These are phyloP conservation scores for Leccinum disarticulatum DNA, from an alignment of 768 basidiomycete genomes.

Conservation along the genomic window DNA sequence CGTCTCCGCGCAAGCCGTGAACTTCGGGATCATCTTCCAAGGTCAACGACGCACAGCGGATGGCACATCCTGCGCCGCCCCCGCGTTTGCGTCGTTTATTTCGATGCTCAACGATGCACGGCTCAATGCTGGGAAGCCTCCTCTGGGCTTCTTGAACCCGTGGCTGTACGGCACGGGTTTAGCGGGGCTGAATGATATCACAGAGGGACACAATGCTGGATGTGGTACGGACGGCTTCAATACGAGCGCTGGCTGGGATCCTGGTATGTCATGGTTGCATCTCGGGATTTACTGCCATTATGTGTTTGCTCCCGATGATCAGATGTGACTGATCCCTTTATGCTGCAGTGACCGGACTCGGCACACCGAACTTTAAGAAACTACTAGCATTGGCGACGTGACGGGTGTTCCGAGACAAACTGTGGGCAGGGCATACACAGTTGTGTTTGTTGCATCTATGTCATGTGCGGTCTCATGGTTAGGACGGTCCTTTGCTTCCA, in stretches of 20 bases:
- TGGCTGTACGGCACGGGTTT: slow-evolving; percentile 45
- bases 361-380: slow-evolving; percentile 54
- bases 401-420: not conserved
- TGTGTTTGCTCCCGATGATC: not conserved
- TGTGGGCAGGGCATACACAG: too few relatives aligned
- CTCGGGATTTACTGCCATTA: too few relatives aligned
- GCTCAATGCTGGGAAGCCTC: slow-evolving; percentile 37
- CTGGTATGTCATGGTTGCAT: slow-evolving; percentile 39
- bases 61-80: slow-evolving; percentile 61
- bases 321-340: slow-evolving; percentile 1
- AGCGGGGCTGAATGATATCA: slow-evolving; percentile 54
- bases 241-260: slow-evolving; percentile 58
- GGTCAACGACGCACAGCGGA: slow-evolving; percentile 42
- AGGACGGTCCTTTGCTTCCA: not conserved
- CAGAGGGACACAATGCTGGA: slow-evolving; percentile 52
- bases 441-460: not conserved
- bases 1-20: slow-evolving; percentile 57
- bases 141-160: slow-evolving; percentile 62
- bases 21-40: slow-evolving; percentile 47
- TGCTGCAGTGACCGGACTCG: slow-evolving; percentile 54
- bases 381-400: slow-evolving; percentile 40
- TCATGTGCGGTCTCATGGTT: not conserved
- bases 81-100: slow-evolving; percentile 22
- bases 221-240: slow-evolving; percentile 40
- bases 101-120: slow-evolving; percentile 67